Conservation (phyloP, 202 grass and related monocot genomes). For the Bolboschoenoplectus hybrid region DNA sequence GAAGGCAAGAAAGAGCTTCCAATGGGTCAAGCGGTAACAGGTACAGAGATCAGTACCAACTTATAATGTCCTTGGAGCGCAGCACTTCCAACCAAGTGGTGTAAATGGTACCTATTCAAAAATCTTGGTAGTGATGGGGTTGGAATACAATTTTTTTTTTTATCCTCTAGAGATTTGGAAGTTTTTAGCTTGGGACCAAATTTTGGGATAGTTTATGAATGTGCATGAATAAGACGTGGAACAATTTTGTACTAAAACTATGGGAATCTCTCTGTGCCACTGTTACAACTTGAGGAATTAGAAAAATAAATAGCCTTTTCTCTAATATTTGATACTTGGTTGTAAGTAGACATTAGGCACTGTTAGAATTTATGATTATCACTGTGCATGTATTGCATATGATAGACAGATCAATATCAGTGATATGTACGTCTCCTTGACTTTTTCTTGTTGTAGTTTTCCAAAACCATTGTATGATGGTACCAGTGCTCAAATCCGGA, state of each 20-base stretch:
- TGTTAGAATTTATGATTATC: not conserved
- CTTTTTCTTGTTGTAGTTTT: constrained; percentile 1
- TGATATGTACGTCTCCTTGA: not conserved
- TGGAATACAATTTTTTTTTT: not conserved
- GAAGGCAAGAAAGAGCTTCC: constrained; percentile 98
- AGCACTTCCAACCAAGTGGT: constrained; percentile 13
- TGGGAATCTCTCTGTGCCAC: not conserved
- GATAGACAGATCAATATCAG: not conserved
- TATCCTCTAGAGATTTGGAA: not conserved
- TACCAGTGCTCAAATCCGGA: not conserved
- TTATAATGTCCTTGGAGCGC: not conserved
- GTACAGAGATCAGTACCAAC: constrained; percentile 33
- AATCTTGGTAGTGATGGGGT: not conserved
- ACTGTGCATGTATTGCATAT: constrained; percentile 16
- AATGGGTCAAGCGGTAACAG: constrained; percentile 98
- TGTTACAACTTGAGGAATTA: not conserved
- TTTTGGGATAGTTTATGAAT: constrained; percentile 13
- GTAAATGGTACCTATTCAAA: constrained; percentile 15
- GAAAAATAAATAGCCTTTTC: constrained; percentile 13
- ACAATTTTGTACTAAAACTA: constrained; percentile 33
- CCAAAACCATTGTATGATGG: not conserved
- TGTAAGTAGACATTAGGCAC: not conserved
- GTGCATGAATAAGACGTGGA: constrained; percentile 28
- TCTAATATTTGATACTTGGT: not conserved
- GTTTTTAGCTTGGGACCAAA: constrained; percentile 18